Percentiles rank a stretch among this genome's conserved stretches.
Conservation (phyloP, 768 basidiomycete genomes). For the Dacryopinax spathularia region DNA sequence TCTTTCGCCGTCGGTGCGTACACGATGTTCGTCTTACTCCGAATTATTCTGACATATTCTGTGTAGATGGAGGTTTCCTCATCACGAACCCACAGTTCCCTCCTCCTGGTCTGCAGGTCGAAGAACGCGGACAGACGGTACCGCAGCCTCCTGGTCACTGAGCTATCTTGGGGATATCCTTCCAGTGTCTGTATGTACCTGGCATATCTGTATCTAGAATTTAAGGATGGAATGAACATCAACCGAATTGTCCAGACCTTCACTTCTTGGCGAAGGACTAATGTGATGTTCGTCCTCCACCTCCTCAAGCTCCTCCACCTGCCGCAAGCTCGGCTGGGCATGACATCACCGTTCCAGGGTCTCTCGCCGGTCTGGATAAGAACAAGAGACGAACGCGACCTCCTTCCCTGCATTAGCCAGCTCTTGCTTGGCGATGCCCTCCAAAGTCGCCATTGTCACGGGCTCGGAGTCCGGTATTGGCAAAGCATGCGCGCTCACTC, state of each 20-base stretch:
- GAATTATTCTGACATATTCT: not conserved
- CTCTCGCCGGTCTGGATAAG: too few species aligned
- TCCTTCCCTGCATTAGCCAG: too few species aligned
- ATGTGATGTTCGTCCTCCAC: not conserved
- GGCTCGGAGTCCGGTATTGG: slow-evolving; percentile 22
- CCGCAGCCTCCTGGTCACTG: not conserved
- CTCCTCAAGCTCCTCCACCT: not conserved
- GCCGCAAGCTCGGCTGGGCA: not conserved
- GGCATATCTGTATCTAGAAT: not conserved
- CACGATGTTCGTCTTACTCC: not conserved
- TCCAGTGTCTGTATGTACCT: not conserved
- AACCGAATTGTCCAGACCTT: not conserved
- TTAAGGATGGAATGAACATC: not conserved
- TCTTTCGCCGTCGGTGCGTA: not conserved
- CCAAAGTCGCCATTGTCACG: slow-evolving; percentile 19
- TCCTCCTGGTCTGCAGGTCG: slow-evolving; percentile 1
- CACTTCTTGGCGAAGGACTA: not conserved
- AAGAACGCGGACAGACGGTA: not conserved
- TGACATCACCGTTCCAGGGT: not conserved
- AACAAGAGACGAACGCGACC: too few species aligned
- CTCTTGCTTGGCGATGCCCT: too few species aligned
- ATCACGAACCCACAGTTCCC: not conserved
- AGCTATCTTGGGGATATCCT: not conserved
- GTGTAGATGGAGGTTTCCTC: not conserved
- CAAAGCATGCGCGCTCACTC: slow-evolving; percentile 16